Evolutionary conservation across 768 basidiomycete species (phyloP).

Genomic region (Russula vinacea): DNA sequence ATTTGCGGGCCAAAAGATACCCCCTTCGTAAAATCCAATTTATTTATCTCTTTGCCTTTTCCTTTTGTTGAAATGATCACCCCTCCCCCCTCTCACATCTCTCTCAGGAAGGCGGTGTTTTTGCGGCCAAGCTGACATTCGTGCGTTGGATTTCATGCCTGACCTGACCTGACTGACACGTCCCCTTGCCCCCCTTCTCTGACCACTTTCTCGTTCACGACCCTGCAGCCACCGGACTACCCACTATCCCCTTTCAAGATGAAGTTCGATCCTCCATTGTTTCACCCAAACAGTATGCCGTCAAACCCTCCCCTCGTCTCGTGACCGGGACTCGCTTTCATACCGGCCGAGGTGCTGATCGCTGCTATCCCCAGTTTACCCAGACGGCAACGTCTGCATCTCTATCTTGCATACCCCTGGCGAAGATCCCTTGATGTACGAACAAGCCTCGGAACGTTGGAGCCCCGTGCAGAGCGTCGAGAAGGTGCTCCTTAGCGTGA

Average conservation of each 20-base stretch:
- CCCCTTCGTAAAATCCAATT: conserved; percentile 65
- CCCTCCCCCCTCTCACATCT: too few species aligned
- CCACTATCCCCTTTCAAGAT: conserved; percentile 99
- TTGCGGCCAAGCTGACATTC: conserved; percentile 88
- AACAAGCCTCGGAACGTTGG: conserved; percentile 95
- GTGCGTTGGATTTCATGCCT: conserved; percentile 47
- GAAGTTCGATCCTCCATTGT: conserved; percentile 95
- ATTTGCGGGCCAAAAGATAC: conserved; percentile 93
- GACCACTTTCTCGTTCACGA: conserved; percentile 6
- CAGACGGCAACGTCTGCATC: conserved; percentile 96
- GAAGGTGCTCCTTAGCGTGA: conserved; percentile 92
- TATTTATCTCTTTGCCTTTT: conserved; percentile 6
- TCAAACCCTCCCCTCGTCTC: neutral
- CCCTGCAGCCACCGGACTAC: conserved; percentile 78
- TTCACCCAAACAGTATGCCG: conserved; percentile 92
- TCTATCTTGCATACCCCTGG: conserved; percentile 95
- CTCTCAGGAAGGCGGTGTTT: conserved; percentile 87
- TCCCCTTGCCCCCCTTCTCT: conserved; percentile 5
- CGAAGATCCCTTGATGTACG: conserved; percentile 90
- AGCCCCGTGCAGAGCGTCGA: conserved; percentile 98
- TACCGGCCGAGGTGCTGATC: neutral
- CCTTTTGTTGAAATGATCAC: neutral
- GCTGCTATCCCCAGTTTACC: conserved; percentile 61
- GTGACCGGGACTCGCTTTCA: neutral
- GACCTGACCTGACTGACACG: neutral